These are phyloP conservation scores for Thymus mandschuricus DNA, from an alignment of 257 asterid species.

Conservation along the genomic window DNA sequence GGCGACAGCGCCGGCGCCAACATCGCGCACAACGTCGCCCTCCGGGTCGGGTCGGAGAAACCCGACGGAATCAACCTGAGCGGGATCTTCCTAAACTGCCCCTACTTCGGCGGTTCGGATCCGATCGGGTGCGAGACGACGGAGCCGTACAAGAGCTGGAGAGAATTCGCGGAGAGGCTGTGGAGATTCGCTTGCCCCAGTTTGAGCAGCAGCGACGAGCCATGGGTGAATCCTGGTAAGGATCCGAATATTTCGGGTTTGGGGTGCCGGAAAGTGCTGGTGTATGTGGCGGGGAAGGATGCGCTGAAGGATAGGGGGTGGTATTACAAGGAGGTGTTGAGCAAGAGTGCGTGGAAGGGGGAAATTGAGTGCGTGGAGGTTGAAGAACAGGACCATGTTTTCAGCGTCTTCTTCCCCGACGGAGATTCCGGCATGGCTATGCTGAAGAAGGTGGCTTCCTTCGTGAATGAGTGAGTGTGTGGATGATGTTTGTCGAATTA, in stretches of 20 bases:
- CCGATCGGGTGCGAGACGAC: conserved; percentile 40
- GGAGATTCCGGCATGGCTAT: conserved; percentile 37
- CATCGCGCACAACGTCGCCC: conserved; percentile 47
- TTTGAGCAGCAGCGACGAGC: conserved; percentile 41
- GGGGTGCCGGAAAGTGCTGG: conserved; percentile 45
- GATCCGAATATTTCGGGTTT: conserved; percentile 43
- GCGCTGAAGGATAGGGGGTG: conserved; percentile 45
- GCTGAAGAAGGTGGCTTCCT: conserved; percentile 35
- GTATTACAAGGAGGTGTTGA: conserved; percentile 42
- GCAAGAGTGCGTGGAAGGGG: conserved; percentile 56
- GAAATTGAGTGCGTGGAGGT: conserved; percentile 52
- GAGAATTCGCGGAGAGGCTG: conserved; percentile 15
- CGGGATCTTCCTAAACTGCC: conserved; percentile 57
- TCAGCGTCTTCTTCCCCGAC: conserved; percentile 43
- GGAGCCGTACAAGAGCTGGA: neutral
- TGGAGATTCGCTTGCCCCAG: conserved; percentile 38
- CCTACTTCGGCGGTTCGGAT: conserved; percentile 55
- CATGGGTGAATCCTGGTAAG: conserved; percentile 50
- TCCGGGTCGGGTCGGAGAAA: conserved; percentile 47
- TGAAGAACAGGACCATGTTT: conserved; percentile 50
- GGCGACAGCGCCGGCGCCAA: conserved; percentile 81
- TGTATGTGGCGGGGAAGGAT: conserved; percentile 55
- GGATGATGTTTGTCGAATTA: too few species aligned
- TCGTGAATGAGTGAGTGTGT: neutral
- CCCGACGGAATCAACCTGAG: conserved; percentile 33